A percentile compares a stretch with the other conserved stretches of the same genome.
phyloP scores from a whole-genome alignment of 371 early-diverging fungal species.

The Syncephalastrum contaminatum region DNA sequence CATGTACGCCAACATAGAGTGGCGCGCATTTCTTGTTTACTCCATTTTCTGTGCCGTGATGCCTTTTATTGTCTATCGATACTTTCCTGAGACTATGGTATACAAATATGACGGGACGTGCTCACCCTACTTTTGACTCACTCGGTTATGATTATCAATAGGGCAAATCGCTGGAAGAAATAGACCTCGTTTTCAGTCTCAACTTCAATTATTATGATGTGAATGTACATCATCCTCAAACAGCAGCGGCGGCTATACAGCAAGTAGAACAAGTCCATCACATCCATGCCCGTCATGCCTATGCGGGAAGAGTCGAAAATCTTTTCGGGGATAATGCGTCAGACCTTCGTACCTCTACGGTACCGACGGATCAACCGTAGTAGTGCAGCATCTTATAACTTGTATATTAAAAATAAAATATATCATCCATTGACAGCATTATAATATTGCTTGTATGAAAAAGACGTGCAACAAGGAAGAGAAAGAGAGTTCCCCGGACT shows the following conservation, averaged over 20 bases:
- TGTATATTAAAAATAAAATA: too few species aligned
- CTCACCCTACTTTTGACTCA: too few species aligned
- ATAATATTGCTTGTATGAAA: too few species aligned
- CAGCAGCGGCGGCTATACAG: slow-evolving; percentile 44
- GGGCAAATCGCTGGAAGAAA: slow-evolving; percentile 54
- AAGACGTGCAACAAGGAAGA: too few species aligned
- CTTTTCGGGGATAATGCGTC: not conserved
- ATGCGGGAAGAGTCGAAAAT: not conserved
- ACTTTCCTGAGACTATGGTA: slow-evolving; percentile 86
- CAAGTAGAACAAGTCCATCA: slow-evolving; percentile 25
- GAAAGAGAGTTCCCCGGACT: too few species aligned
- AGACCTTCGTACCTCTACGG: too few species aligned
- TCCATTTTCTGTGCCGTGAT: slow-evolving; percentile 58
- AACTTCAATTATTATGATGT: slow-evolving; percentile 43
- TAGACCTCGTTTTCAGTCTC: slow-evolving; percentile 47
- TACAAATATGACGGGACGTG: not conserved
- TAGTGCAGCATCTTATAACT: too few species aligned
- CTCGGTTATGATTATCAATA: slow-evolving; percentile 5
- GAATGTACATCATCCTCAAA: slow-evolving; percentile 47
- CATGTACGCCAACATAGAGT: slow-evolving; percentile 61
- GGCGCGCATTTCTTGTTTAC: slow-evolving; percentile 67
- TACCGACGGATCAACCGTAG: too few species aligned
- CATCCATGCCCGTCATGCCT: not conserved
- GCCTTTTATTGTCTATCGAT: slow-evolving; percentile 58
- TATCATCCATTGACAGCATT: too few species aligned